Percentiles rank a stretch among this genome's conserved stretches.
phyloP scores from a whole-genome alignment of 805 yeast species.

The Yarrowia sp. region DNA sequence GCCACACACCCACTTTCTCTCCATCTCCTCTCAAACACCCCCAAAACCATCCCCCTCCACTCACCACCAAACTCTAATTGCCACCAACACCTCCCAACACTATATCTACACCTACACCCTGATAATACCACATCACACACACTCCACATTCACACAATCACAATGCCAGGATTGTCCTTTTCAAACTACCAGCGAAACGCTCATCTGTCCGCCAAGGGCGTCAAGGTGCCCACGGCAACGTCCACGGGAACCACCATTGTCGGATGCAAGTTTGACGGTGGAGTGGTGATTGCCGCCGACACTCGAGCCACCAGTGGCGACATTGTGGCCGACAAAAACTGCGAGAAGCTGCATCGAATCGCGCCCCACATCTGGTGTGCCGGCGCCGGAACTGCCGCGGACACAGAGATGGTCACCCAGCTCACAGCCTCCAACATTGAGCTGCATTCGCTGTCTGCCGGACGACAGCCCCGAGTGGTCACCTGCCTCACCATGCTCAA shows the following conservation, averaged over 20 bases:
- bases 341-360: conserved; percentile 90
- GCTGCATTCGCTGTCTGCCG: conserved; percentile 82
- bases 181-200: conserved; percentile 93
- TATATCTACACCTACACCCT: conserved; percentile 3
- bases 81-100: conserved; percentile 5
- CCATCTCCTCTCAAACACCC: neutral
- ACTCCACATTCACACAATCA: conserved; percentile 26
- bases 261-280: conserved; percentile 90
- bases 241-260: conserved; percentile 99
- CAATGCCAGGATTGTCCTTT: conserved; percentile 89
- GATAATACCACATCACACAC: conserved; percentile 8
- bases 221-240: conserved; percentile 83
- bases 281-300: conserved; percentile 98
- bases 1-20: neutral
- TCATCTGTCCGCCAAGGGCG: conserved; percentile 73
- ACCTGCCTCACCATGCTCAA: conserved; percentile 91
- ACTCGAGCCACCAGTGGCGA: conserved; percentile 97
- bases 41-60: neutral
- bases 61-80: neutral
- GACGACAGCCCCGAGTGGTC: conserved; percentile 89
- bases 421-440: conserved; percentile 89
- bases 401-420: conserved; percentile 97
- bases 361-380: conserved; percentile 98
- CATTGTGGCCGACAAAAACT: conserved; percentile 97
- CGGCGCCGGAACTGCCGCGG: conserved; percentile 99